Evolutionary conservation across 352 stramenopile genomes (phyloP), one percentile per base, ranked within the genome.

Genomic region (Phytopythium helicoides): DNA sequence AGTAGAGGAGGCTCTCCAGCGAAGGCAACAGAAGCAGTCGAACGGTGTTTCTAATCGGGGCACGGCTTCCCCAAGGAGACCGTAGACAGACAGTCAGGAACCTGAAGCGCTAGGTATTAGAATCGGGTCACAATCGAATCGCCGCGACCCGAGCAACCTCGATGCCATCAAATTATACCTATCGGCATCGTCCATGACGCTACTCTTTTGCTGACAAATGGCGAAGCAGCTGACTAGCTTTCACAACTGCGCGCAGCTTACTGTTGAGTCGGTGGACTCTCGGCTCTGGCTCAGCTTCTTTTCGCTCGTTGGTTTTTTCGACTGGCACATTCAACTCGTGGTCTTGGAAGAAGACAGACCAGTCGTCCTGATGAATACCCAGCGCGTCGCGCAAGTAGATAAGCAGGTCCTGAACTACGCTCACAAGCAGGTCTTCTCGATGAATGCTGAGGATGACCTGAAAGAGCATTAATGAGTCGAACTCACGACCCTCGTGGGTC

Each of bases 361-460:
- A 91, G 3, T 81, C 65, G 0, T 68, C 48, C 6, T 60, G 16
- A 1, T 58, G 38, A 8, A 89, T 60, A 4, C 28, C 31, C 40
- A 87, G 47, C 6, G 58, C 68, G 6, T 60, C 62, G 5, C 69
- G 66, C 22, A 91, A 46, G 42, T 73, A 84, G 22, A 60, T 52
- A 16, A 91, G 58, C 28, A 78, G 56, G n/a, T 84, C 60, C 52
- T 91, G 74, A 15, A 83, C 66, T 42, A 72, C 68, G 0, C 31
- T 7, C 3, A 76, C 6, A n/a, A 42, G 19, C 9, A 89, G 47
- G 52, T 92, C 78, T 26, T 86, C 73, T 14, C 39, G 42, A 41
- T 86, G 59, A 26, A 92, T 50, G 3, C 62, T 42, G 35, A 74
- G 52, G 7, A 87, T 58, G 10, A 91, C 38, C 15, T 64, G 51